Conservation (phyloP, 768 basidiomycete species). For the Epithele typhae region DNA sequence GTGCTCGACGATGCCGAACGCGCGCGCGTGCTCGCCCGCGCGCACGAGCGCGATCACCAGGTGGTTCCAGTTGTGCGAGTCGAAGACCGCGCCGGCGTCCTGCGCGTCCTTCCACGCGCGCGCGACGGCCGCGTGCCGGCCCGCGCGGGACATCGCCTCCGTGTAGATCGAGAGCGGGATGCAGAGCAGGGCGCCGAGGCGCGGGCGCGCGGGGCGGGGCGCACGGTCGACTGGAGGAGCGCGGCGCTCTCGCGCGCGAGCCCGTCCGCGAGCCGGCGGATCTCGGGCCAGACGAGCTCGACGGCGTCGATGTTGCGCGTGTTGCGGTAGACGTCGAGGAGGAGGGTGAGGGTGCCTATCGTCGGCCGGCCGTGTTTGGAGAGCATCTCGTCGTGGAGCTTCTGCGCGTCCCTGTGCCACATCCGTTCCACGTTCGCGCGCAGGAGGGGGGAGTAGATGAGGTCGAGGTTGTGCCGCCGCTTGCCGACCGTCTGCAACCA, state of each 20-base stretch:
- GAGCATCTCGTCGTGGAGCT: slow-evolving; percentile 50
- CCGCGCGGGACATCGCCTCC: slow-evolving; percentile 63
- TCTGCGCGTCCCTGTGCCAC: slow-evolving; percentile 49
- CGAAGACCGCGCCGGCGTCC: slow-evolving; percentile 66
- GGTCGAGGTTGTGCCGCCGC: slow-evolving; percentile 41
- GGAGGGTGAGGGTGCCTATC: slow-evolving; percentile 52
- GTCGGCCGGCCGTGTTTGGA: slow-evolving; percentile 53
- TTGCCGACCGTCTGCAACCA: slow-evolving; percentile 40
- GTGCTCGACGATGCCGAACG: slow-evolving; percentile 77
- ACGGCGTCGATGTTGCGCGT: slow-evolving; percentile 51
- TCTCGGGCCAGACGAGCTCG: slow-evolving; percentile 61
- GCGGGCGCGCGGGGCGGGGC: slow-evolving; percentile 24
- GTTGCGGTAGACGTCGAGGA: slow-evolving; percentile 72
- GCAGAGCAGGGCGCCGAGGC: slow-evolving; percentile 61
- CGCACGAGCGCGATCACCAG: slow-evolving; percentile 71
- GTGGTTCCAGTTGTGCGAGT: slow-evolving; percentile 91
- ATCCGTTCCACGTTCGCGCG: slow-evolving; percentile 40
- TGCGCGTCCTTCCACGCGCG: slow-evolving; percentile 63
- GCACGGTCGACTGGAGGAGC: slow-evolving; percentile 22
- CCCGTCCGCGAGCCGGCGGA: slow-evolving; percentile 53
- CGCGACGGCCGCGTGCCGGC: slow-evolving; percentile 57
- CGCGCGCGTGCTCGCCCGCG: slow-evolving; percentile 77
- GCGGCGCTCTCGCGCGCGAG: slow-evolving; percentile 31
- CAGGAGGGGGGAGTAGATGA: slow-evolving; percentile 62
- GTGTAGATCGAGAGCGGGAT: slow-evolving; percentile 80